phyloP scores from a whole-genome alignment of 495 filamentous ascomycete genomes.

The Tuber umbilicatum region DNA sequence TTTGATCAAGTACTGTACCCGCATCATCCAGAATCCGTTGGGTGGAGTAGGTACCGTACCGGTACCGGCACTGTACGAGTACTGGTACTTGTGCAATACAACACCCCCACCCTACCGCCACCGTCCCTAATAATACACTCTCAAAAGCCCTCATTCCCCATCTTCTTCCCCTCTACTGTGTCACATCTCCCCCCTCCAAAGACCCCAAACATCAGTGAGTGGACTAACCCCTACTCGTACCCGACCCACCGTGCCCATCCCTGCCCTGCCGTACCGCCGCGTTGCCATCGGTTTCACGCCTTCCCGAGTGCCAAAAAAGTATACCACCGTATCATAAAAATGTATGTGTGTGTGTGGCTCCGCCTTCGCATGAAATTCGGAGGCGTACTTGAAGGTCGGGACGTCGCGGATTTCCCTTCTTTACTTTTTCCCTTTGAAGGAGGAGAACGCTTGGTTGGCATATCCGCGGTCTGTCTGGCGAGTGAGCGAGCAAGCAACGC shows the following conservation, averaged over 20 bases:
- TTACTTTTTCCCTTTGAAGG: not conserved
- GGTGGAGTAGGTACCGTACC: too few species aligned
- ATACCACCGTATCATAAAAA: not conserved
- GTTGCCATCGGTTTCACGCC: not conserved
- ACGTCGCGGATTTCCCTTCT: not conserved
- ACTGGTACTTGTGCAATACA: too few species aligned
- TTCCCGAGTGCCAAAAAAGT: not conserved
- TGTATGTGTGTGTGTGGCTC: not conserved
- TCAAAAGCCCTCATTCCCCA: not conserved
- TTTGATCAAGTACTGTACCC: not conserved
- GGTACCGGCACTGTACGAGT: too few species aligned
- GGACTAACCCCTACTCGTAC: not conserved
- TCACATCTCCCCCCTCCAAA: not conserved
- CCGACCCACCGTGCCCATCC: not conserved
- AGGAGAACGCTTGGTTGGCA: not conserved
- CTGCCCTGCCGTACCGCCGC: not conserved
- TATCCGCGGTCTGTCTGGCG: not conserved
- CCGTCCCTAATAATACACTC: not conserved
- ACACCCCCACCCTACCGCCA: not conserved
- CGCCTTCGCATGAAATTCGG: not conserved
- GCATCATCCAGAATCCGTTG: too few species aligned
- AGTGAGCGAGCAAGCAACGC: not conserved
- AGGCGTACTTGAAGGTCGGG: not conserved
- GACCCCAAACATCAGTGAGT: not conserved
- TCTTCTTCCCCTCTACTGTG: not conserved